phyloP scores from a whole-genome alignment of 805 yeast species.

The Starmerella vaccinii region DNA sequence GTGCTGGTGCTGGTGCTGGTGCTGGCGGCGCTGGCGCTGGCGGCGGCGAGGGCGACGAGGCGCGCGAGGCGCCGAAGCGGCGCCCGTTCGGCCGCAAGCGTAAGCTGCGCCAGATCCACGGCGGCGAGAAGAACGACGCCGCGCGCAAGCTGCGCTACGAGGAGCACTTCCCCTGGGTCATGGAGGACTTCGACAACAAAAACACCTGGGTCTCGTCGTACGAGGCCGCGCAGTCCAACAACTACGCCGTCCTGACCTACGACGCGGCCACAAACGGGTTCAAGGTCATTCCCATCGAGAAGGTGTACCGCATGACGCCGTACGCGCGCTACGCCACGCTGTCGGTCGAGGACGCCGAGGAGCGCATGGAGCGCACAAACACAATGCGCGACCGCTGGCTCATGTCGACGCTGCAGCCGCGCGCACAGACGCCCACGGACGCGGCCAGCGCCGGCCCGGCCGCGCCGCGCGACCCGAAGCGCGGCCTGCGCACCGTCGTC shows the following conservation, averaged over 20 bases:
- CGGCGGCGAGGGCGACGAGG: conserved; percentile 7
- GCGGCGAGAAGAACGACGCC: conserved; percentile 76
- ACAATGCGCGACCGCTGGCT: conserved; percentile 79
- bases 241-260: conserved; percentile 75
- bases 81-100: conserved; percentile 36
- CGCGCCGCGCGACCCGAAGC: conserved; percentile 9
- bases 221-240: conserved; percentile 82
- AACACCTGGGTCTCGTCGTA: conserved; percentile 94
- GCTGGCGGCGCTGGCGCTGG: neutral
- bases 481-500: conserved; percentile 28
- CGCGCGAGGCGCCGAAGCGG: conserved; percentile 29
- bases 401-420: conserved; percentile 54
- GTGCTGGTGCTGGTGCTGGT: neutral
- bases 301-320: conserved; percentile 86
- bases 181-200: conserved; percentile 90
- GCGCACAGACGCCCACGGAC: conserved; percentile 18
- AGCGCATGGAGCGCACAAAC: conserved; percentile 71
- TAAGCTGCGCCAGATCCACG: conserved; percentile 74
- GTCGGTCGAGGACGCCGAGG: conserved; percentile 93
- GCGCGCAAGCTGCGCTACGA: conserved; percentile 82
- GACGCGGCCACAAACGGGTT: conserved; percentile 64
- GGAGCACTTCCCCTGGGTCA: conserved; percentile 95
- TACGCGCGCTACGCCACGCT: conserved; percentile 87
- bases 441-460: conserved; percentile 12
- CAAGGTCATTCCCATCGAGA: conserved; percentile 89